A percentile compares a stretch with the other conserved stretches of the same genome.
These are phyloP conservation scores for Sporothrix euskadiensis DNA, from an alignment of 2,329 filamentous ascomycete species.

Conservation along the genomic window DNA sequence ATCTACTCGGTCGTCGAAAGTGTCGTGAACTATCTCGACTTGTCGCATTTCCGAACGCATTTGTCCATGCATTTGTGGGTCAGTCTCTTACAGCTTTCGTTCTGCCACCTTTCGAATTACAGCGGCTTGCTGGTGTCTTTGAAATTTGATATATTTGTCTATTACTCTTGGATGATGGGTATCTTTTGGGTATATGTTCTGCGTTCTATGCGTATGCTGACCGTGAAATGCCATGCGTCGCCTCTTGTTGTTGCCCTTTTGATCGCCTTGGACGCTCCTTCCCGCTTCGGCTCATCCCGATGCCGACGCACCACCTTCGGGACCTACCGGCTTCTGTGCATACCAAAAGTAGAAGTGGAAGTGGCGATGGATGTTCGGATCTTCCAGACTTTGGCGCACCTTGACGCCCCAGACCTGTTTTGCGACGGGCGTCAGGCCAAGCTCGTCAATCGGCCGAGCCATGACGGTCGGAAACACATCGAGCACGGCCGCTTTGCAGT, in stretches of 20 bases:
- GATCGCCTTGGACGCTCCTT: background rate
- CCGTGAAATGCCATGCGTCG: background rate
- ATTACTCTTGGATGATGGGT: background rate
- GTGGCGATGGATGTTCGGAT: constrained; percentile 43
- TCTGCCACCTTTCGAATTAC: background rate
- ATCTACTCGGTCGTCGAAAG: background rate
- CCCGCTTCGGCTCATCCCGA: background rate
- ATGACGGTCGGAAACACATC: constrained; percentile 44
- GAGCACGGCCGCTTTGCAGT: constrained; percentile 43
- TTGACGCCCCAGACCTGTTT: constrained; percentile 38
- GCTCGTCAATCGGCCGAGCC: constrained; percentile 41
- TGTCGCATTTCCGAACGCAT: background rate
- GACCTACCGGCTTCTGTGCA: constrained; percentile 42
- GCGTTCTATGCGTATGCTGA: background rate
- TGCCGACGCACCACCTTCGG: background rate
- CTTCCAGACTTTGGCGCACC: constrained; percentile 41
- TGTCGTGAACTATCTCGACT: no score
- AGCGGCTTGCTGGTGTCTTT: background rate
- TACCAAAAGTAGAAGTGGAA: constrained; percentile 44
- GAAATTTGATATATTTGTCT: background rate
- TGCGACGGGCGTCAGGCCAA: constrained; percentile 40
- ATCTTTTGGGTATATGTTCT: constrained; percentile 3
- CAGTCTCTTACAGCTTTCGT: background rate
- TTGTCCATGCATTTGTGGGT: background rate
- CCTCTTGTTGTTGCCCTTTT: background rate